Evolutionary conservation across 2,329 filamentous ascomycete species (phyloP).

Genomic region (Hyphodiscus sp.): DNA sequence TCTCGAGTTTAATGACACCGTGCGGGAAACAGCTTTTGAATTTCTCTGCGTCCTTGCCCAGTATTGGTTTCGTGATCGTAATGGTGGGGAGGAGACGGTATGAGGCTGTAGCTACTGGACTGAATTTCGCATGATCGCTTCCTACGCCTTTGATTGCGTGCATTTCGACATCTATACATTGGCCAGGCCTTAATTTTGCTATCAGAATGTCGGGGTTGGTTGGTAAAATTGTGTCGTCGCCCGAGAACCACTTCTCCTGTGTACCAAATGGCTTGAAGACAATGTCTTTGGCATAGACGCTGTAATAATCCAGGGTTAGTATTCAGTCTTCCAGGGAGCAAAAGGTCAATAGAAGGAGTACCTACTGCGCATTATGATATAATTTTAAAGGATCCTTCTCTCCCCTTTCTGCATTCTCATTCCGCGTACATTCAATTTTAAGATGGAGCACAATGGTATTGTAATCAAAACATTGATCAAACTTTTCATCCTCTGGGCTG

Average conservation of each 20-base stretch:
- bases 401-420: slow-evolving; percentile 60
- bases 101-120: slow-evolving; percentile 87
- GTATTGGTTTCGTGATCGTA: slow-evolving; percentile 72
- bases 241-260: slow-evolving; percentile 63
- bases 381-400: slow-evolving; percentile 78
- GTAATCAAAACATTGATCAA: slow-evolving; percentile 61
- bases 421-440: slow-evolving; percentile 73
- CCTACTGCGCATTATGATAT: slow-evolving; percentile 69
- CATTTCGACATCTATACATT: slow-evolving; percentile 79
- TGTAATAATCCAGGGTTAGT: neutral
- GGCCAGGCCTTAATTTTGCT: slow-evolving; percentile 86
- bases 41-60: slow-evolving; percentile 81
- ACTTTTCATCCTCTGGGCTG: slow-evolving; percentile 45
- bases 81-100: slow-evolving; percentile 90
- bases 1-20: slow-evolving; percentile 78
- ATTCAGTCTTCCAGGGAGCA: neutral
- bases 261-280: slow-evolving; percentile 69
- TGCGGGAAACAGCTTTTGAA: slow-evolving; percentile 84
- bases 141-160: slow-evolving; percentile 95
- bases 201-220: slow-evolving; percentile 90
- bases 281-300: slow-evolving; percentile 71
- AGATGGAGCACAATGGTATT: slow-evolving; percentile 82
- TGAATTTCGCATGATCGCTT: slow-evolving; percentile 94
- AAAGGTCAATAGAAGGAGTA: neutral
- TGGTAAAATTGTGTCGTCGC: slow-evolving; percentile 62